Evolutionary conservation across 106 monocot species (phyloP).

Genomic region (Narthecium ossifragum): DNA sequence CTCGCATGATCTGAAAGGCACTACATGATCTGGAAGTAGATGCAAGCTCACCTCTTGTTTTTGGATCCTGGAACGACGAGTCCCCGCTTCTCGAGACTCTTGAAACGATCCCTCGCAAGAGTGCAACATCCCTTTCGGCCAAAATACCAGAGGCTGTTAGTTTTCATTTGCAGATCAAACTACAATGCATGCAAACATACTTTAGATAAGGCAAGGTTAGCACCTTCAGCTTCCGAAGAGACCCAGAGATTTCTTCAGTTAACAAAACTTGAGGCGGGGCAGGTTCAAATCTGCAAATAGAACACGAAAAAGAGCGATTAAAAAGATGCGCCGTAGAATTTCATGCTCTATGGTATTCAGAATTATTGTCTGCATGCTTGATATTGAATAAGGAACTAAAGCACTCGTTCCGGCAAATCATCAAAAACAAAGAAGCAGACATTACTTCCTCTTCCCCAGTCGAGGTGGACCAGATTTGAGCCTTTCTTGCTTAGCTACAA

Average conservation of each 20-base stretch:
- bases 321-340: neutral
- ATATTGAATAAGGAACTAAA: neutral
- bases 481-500: conserved; percentile 62
- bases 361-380: neutral
- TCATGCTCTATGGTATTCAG: neutral
- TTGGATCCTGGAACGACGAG: conserved; percentile 42
- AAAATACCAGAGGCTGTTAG: neutral
- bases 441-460: conserved; percentile 89
- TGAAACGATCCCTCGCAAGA: conserved; percentile 59
- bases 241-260: conserved; percentile 96
- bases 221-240: conserved; percentile 88
- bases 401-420: neutral
- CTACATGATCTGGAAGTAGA: no score
- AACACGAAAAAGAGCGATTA: neutral
- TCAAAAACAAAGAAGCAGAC: neutral
- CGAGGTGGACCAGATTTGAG: conserved; percentile 82
- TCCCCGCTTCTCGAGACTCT: conserved; percentile 69
- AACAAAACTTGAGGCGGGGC: conserved; percentile 83
- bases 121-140: conserved; percentile 59
- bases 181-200: neutral
- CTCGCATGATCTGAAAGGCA: no score
- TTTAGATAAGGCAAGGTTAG: neutral
- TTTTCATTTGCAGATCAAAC: neutral
- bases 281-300: conserved; percentile 67
- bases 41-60: conserved; percentile 17